Percentiles rank a stretch among this genome's conserved stretches.
Conservation (phyloP, 306 rosid genomes). For the Quercus aquifolioides region DNA sequence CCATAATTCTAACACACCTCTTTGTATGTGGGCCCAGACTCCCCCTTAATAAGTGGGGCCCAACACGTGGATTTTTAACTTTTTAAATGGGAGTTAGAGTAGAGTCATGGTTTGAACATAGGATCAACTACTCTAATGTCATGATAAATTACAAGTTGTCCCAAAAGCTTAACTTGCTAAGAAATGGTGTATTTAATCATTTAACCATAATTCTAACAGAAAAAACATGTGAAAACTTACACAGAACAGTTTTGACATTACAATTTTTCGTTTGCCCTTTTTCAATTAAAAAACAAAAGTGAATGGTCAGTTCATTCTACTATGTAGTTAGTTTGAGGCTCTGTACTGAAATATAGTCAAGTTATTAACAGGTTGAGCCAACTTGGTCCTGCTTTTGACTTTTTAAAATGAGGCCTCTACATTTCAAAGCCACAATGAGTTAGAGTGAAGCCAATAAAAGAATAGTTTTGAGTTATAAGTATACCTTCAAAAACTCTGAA, state of each 20-base stretch:
- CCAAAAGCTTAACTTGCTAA: too few relatives aligned
- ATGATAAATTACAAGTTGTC: too few relatives aligned
- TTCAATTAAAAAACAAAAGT: background rate
- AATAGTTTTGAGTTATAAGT: background rate
- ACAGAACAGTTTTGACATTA: background rate
- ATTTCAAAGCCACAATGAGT: conserved; percentile 4
- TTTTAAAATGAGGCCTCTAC: conserved; percentile 7
- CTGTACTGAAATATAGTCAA: background rate
- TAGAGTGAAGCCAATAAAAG: background rate
- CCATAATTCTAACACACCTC: too few relatives aligned
- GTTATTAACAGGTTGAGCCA: background rate
- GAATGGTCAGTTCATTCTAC: background rate
- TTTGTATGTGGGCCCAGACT: too few relatives aligned
- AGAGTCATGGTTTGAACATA: too few relatives aligned
- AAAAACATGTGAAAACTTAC: background rate
- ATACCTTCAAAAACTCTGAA: conserved; percentile 89
- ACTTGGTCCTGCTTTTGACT: conserved; percentile 7
- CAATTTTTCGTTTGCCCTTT: background rate
- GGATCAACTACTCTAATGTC: too few relatives aligned
- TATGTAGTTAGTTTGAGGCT: background rate
- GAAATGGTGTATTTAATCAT: too few relatives aligned
- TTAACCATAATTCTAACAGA: too few relatives aligned
- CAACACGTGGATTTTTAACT: too few relatives aligned
- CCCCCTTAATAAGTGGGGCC: too few relatives aligned
- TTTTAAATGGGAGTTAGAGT: too few relatives aligned